Base-by-base conservation (phyloP, 805 yeast genomes). In the Candida glaebosa region DNA sequence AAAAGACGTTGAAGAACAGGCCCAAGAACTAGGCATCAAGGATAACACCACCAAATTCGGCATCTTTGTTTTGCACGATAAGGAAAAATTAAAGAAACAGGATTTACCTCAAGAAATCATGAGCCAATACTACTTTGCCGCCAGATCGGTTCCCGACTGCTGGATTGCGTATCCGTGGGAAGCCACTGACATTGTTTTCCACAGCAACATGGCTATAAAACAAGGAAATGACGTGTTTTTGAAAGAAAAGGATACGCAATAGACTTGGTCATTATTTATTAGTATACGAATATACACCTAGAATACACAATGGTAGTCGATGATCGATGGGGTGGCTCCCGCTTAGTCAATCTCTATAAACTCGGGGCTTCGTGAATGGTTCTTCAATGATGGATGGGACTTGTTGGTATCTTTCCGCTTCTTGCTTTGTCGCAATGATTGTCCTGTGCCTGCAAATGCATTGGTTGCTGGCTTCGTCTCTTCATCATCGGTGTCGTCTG, bases 81-180 rank as follows among this genome's bases (percentile, higher is more conserved):
- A 85, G 66, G 48, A 69, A 38, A 85, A 85, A 67, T 75, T 78
- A 38, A 85, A 85, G 69, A 80, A 74, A 50, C 91, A 90, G 20
- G 79, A 78, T 37, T 68, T 85, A 45, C 90, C 91, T 1, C 73
- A 69, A 15, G 82, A 78, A 32, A 75, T 85, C 52, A 66, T 78
- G 67, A 66, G 76, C 33, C 71, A 77, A 38, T 72, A 74, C 47
- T 85, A 85, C 63, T 78, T 82, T 50, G 89, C 84, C 40, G 89
- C 88, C 15, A 77, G 84, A 64, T 70, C 78, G 31, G 86, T 84
- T 34, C 89, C 85, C 26, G 93, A 86, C 56, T 72, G 73, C 43
- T 85, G 95, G 95, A 84, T 82, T 50, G 90, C 93, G 17, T 85
- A 85, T 55, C 95, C 95, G 35, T 85, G 95, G 95, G 93, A 85